Conservation (phyloP, 306 rosid genomes). For the Lathyrus tuberosus region DNA sequence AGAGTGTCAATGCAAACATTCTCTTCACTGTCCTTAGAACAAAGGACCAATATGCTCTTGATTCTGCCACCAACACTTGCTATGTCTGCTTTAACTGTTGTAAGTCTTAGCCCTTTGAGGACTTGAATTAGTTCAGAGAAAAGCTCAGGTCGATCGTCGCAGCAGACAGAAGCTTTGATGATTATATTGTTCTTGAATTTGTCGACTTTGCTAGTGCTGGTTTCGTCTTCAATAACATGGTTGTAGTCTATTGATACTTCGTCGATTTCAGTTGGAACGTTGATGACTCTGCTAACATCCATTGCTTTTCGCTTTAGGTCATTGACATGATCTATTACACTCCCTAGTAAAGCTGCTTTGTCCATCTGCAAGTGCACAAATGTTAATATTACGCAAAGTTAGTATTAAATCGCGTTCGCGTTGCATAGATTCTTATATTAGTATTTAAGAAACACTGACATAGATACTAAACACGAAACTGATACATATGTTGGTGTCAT, state of each 20-base stretch:
- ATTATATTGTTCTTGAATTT: slow-evolving; percentile 39
- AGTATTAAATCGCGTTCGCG: neutral
- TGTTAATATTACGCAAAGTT: neutral
- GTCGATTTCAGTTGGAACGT: slow-evolving; percentile 81
- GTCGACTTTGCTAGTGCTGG: slow-evolving; percentile 19
- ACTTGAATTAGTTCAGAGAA: slow-evolving; percentile 84
- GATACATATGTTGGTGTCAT: neutral
- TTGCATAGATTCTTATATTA: neutral
- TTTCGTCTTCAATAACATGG: slow-evolving; percentile 41
- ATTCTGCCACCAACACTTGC: slow-evolving; percentile 87
- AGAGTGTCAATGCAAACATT: slow-evolving; percentile 61
- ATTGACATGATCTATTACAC: slow-evolving; percentile 87
- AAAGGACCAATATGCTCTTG: slow-evolving; percentile 71
- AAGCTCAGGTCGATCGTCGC: slow-evolving; percentile 88
- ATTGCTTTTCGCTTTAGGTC: slow-evolving; percentile 86
- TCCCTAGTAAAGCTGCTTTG: slow-evolving; percentile 92
- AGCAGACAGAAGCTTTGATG: slow-evolving; percentile 84
- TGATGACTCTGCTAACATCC: slow-evolving; percentile 59
- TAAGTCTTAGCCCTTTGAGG: slow-evolving; percentile 65
- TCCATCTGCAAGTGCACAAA: slow-evolving; percentile 71
- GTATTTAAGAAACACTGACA: neutral
- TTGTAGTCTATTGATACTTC: slow-evolving; percentile 71
- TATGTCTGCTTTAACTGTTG: slow-evolving; percentile 80
- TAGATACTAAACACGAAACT: neutral
- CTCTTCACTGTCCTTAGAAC: slow-evolving; percentile 64